Evolutionary conservation across 306 rosid species (phyloP), one percentile per base, ranked within the genome.

Genomic region (Lotus japonicus): DNA sequence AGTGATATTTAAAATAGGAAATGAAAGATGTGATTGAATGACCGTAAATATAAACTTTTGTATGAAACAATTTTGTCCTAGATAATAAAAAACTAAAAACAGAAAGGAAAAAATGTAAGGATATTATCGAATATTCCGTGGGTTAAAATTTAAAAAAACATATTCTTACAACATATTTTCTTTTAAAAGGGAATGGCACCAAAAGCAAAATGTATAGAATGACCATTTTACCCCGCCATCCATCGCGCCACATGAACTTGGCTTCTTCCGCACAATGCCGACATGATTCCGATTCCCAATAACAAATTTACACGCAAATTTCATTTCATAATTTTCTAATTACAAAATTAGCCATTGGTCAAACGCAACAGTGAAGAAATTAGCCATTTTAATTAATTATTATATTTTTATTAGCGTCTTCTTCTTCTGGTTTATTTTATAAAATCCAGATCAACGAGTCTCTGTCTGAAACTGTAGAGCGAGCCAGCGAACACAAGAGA

Each of bases 391-490:
- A 5, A 23, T 50, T 67, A 6, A 4, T 48, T 15, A 23, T 52
- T 52, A n/a, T 28, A 10, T 49, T 50, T 46, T 62, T 14, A 50
- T 8, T 61, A 14, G 39, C 51, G 36, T 31, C 26, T 21, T 21
- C 26, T 21, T 21, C 36, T 42, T 61, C 1, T 43, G 50, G 41
- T 11, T 46, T 66, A 15, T 68, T 11, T 46, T 66, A 15, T 68
- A 63, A 69, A 42, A 28, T 39, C 11, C 31, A 4, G 26, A 60
- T 41, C 60, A 73, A 9, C 78, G 48, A 26, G 55, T 11, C 68
- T 63, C 65, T 73, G 69, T 5, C 77, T 56, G 73, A 71, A 64
- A 55, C 75, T 66, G 41, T 21, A 39, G 52, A 39, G 64, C 78
- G 64, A 79, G n/a, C n/a, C n/a, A n/a, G n/a, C n/a, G n/a, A n/a